Conservation (phyloP, 2,329 filamentous ascomycete genomes). For the Phaeophleospora eucalypticola region DNA sequence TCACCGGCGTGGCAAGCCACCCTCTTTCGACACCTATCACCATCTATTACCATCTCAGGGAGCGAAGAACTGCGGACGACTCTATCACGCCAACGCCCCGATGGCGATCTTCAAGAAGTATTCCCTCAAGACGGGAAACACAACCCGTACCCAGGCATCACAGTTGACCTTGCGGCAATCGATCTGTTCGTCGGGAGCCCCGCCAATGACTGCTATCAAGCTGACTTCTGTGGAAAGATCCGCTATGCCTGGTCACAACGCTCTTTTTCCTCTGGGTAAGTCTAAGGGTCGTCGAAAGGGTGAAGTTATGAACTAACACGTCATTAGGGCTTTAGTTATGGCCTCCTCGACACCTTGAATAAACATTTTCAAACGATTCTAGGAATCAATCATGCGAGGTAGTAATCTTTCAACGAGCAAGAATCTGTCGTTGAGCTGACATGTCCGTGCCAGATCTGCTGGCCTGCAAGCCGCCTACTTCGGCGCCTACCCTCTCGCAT, state of each 20-base stretch:
- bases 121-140: slow-evolving; percentile 15
- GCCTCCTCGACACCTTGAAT: slow-evolving; percentile 53
- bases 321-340: slow-evolving; percentile 50
- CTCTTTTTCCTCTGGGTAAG: slow-evolving; percentile 61
- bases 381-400: neutral
- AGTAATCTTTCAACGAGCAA: neutral
- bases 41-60: too few relatives aligned
- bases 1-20: too few relatives aligned
- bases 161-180: slow-evolving; percentile 19
- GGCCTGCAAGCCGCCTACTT: slow-evolving; percentile 50
- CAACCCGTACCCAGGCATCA: slow-evolving; percentile 18
- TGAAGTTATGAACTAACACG: neutral
- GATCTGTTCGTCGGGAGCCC: slow-evolving; percentile 11
- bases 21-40: too few relatives aligned
- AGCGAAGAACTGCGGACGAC: too few relatives aligned
- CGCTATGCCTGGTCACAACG: slow-evolving; percentile 61
- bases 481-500: slow-evolving; percentile 48
- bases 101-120: slow-evolving; percentile 21
- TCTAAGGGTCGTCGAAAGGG: neutral
- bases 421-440: neutral
- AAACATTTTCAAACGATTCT: slow-evolving; percentile 42
- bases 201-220: neutral
- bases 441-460: slow-evolving; percentile 34
- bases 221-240: slow-evolving; percentile 31
- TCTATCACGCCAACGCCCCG: too few relatives aligned